Evolutionary conservation across 2,329 filamentous ascomycete species (phyloP).

Genomic region (Cladosporium sphaerospermum): DNA sequence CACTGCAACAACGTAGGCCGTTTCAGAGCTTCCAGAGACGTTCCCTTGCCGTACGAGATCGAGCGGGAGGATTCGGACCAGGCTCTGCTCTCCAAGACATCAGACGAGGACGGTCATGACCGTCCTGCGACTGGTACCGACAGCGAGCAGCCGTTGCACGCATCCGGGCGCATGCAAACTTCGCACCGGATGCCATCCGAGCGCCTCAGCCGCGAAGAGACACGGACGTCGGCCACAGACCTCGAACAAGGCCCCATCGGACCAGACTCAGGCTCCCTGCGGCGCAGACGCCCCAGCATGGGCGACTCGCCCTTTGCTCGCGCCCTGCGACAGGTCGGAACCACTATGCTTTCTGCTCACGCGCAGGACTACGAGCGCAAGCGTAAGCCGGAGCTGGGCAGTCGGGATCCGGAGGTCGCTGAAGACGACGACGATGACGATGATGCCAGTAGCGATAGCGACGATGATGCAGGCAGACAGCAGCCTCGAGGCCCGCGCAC

Average conservation of each 20-base stretch:
- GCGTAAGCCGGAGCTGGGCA: constrained; percentile 44
- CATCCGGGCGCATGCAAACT: not conserved
- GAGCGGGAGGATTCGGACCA: constrained; percentile 13
- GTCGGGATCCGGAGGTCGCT: constrained; percentile 18
- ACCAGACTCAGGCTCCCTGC: constrained; percentile 1
- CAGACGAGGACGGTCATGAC: not conserved
- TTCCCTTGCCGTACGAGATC: constrained; percentile 73
- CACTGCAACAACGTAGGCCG: constrained; percentile 87
- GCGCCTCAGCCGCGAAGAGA: constrained; percentile 3
- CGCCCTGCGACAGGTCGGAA: constrained; percentile 50
- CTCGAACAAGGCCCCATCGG: constrained; percentile 19
- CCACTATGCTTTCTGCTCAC: constrained; percentile 76
- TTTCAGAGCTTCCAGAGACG: constrained; percentile 82
- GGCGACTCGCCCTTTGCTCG: constrained; percentile 33
- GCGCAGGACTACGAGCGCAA: constrained; percentile 87
- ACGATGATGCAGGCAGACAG: constrained; percentile 1
- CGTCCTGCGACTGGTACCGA: not conserved
- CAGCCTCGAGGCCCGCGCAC: not conserved
- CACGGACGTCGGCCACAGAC: constrained; percentile 16
- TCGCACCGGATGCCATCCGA: constrained; percentile 13
- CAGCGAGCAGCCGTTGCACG: not conserved
- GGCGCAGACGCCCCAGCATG: constrained; percentile 13
- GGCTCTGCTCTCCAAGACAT: constrained; percentile 1
- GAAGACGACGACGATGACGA: constrained; percentile 26
- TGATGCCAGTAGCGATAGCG: constrained; percentile 14